Conservation (phyloP, 2,329 filamentous ascomycete species). For the Drechslerella coelobrocha region DNA sequence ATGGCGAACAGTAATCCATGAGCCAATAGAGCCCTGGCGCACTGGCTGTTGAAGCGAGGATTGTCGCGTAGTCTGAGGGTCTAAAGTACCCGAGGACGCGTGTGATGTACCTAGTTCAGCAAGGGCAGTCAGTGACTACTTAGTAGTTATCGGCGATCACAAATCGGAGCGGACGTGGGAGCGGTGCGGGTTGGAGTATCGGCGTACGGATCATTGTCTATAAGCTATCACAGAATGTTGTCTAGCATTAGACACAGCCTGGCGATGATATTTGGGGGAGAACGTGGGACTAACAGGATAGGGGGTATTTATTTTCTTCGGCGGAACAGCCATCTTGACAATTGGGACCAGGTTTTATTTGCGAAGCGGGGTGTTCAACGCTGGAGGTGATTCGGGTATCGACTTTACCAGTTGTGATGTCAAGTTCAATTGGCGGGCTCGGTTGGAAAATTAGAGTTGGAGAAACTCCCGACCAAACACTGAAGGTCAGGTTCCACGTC, state of each 20-base stretch:
- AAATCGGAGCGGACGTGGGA: too few species aligned
- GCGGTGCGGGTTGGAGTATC: too few species aligned
- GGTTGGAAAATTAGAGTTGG: neutral
- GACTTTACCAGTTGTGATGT: slow-evolving; percentile 62
- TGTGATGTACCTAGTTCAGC: slow-evolving; percentile 76
- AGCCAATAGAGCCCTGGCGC: slow-evolving; percentile 75
- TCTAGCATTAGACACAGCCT: neutral
- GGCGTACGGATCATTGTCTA: slow-evolving; percentile 96
- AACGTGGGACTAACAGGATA: slow-evolving; percentile 75
- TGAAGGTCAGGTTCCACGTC: too few species aligned
- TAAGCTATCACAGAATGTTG: slow-evolving; percentile 70
- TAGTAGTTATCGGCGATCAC: too few species aligned
- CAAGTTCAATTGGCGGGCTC: neutral
- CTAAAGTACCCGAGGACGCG: slow-evolving; percentile 88
- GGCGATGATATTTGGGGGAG: slow-evolving; percentile 5
- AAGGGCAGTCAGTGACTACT: neutral
- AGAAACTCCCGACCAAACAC: slow-evolving; percentile 1
- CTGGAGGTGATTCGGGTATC: neutral
- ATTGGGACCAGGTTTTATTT: neutral
- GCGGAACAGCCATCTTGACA: slow-evolving; percentile 64
- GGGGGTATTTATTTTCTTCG: slow-evolving; percentile 80
- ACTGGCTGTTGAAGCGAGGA: slow-evolving; percentile 72
- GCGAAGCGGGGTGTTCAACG: neutral
- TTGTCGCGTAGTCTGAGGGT: slow-evolving; percentile 75
- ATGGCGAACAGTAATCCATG: slow-evolving; percentile 85